Evolutionary conservation across 805 yeast species (phyloP).

Genomic region (Torulaspora microellipsoides): DNA sequence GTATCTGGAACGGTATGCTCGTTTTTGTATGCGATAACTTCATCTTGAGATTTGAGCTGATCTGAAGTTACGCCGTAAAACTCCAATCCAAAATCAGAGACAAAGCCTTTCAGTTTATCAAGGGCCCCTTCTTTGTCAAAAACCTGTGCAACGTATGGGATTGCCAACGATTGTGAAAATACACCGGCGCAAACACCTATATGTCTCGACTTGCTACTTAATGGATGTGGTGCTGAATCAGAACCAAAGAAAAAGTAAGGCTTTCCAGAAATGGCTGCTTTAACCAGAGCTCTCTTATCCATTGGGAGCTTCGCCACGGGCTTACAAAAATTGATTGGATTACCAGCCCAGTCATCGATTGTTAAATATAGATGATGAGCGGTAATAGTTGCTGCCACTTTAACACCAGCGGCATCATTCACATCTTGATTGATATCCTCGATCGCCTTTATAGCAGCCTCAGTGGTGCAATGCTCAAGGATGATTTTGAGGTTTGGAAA

Average conservation of each 20-base stretch:
- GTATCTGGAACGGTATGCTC: slow-evolving; percentile 55
- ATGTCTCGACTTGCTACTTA: slow-evolving; percentile 69
- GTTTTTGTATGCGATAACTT: slow-evolving; percentile 52
- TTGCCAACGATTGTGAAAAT: slow-evolving; percentile 78
- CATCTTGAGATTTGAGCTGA: slow-evolving; percentile 43
- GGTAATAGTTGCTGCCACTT: slow-evolving; percentile 88
- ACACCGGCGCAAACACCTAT: slow-evolving; percentile 97
- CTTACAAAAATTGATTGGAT: slow-evolving; percentile 91
- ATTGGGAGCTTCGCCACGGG: slow-evolving; percentile 94
- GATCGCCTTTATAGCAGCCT: slow-evolving; percentile 78
- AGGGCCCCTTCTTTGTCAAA: slow-evolving; percentile 65
- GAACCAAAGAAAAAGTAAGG: slow-evolving; percentile 95
- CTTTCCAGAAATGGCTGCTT: slow-evolving; percentile 87
- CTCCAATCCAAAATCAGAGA: slow-evolving; percentile 61
- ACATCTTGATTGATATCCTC: slow-evolving; percentile 52
- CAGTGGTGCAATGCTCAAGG: slow-evolving; percentile 92
- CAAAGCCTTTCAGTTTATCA: slow-evolving; percentile 67
- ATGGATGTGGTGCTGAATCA: slow-evolving; percentile 96
- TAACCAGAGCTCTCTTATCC: slow-evolving; percentile 74
- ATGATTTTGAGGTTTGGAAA: slow-evolving; percentile 86
- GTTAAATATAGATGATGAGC: slow-evolving; percentile 91
- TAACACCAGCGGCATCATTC: slow-evolving; percentile 38
- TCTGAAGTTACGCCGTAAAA: slow-evolving; percentile 61
- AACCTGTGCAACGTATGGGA: slow-evolving; percentile 80
- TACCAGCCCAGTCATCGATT: slow-evolving; percentile 95